These are phyloP conservation scores for Backusella tarrabulga DNA, from an alignment of 192 early-diverging fungal species.

Conservation along the genomic window DNA sequence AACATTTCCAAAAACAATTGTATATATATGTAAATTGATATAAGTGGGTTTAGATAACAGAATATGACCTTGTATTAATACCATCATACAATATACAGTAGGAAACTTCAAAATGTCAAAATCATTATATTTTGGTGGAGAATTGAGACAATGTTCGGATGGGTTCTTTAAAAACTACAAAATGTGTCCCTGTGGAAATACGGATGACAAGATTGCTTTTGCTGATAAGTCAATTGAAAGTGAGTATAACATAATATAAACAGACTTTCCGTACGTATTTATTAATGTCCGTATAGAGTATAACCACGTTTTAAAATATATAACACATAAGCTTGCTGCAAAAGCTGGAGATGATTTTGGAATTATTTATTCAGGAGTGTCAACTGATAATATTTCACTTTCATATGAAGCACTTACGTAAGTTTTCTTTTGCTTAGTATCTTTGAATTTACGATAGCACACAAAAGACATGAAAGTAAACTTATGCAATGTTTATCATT, in stretches of 20 bases:
- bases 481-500: neutral
- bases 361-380: neutral
- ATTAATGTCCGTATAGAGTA: neutral
- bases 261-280: too few species aligned
- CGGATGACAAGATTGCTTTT: neutral
- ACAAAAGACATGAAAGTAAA: neutral
- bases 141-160: neutral
- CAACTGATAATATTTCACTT: neutral
- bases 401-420: neutral
- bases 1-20: neutral
- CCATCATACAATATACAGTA: neutral
- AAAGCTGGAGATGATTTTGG: neutral
- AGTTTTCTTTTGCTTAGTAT: neutral
- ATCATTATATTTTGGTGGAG: neutral
- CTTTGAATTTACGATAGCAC: neutral
- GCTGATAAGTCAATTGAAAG: neutral
- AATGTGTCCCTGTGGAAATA: neutral
- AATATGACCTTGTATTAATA: neutral
- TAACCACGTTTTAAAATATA: neutral
- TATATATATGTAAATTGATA: neutral
- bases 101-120: neutral
- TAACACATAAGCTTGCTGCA: neutral
- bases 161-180: neutral
- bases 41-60: neutral
- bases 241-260: neutral